Base-by-base conservation (phyloP, 352 stramenopile genomes). In the Pythium rhizo-oryzae region DNA sequence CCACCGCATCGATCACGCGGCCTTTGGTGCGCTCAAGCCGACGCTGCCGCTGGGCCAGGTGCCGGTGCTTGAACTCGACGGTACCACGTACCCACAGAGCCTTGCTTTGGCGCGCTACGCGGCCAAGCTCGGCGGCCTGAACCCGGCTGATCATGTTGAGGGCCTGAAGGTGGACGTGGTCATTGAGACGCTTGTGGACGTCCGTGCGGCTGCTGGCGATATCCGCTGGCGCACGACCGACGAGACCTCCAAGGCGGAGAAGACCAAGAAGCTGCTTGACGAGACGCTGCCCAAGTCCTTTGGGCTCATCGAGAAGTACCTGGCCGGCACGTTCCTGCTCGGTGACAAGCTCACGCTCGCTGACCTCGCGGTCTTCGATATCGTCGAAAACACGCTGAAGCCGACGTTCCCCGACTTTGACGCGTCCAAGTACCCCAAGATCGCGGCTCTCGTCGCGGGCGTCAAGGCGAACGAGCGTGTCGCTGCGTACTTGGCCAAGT, bases 101-200 rank as follows among this genome's bases (percentile, higher is more conserved):
- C 76, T 89, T 58, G 82, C 82, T 13, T 80, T 91, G 25, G 76
- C 78, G 0, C 76, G 81, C 15, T 91, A 90, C 57, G 81, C 81
- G 3, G 82, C 76, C 25, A 80, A 81, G 33, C 51, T 91, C 19
- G 55, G 64, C 19, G 85, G 84, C 0, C 47, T 94, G 12, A 91
- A 91, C 60, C 87, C 90, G 28, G 46, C 71, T 16, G 74, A 91
- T 60, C 65, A 75, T n/a, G 57, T 85, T 7, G 46, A 84, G 23
- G 79, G 75, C 58, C 84, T 94, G 25, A 73, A 78, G 21, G 75
- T 84, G 15, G 80, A 87, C 47, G 81, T 82, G 69, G 49, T 81
- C 23, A 75, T 76, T 13, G 74, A 87, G 56, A 84, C 77, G 43
- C 63, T 89, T 13, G 21, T 77, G 18, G 81, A 88, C 41, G 9